A percentile compares a stretch with the other conserved stretches of the same genome.
Conservation (phyloP, 331 rosid species). For the Cydonia oblonga region DNA sequence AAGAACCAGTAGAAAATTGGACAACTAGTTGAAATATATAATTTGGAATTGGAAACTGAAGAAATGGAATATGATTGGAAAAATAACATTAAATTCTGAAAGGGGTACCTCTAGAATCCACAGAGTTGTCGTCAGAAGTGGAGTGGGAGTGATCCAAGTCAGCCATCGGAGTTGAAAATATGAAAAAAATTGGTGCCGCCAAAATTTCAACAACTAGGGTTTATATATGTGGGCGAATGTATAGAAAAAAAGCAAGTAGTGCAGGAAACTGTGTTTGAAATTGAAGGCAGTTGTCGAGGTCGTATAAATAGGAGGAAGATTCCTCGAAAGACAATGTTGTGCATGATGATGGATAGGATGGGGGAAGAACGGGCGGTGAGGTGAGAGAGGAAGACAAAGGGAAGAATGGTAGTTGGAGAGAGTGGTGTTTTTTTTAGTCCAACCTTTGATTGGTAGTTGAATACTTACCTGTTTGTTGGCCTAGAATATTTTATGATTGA, state of each 20-base stretch:
- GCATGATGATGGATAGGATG: background rate
- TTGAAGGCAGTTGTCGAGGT: conserved; percentile 12
- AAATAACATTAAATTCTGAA: background rate
- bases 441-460: conserved; percentile 60
- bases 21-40: background rate
- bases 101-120: conserved; percentile 46
- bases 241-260: background rate
- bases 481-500: background rate
- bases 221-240: background rate
- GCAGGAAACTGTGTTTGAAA: conserved; percentile 9
- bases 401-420: conserved; percentile 64
- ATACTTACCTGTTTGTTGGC: conserved; percentile 28
- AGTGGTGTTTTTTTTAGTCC: background rate
- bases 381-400: conserved; percentile 9
- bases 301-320: conserved; percentile 26
- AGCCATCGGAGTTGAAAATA: conserved; percentile 34
- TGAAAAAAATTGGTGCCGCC: conserved; percentile 12
- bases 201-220: background rate
- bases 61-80: background rate
- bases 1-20: background rate
- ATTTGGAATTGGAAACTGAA: background rate
- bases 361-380: conserved; percentile 27
- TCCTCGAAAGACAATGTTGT: background rate
- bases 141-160: conserved; percentile 40
- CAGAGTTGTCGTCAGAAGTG: conserved; percentile 30